Base-by-base conservation (phyloP, 148 eudicot species). In the Silene latifolia region DNA sequence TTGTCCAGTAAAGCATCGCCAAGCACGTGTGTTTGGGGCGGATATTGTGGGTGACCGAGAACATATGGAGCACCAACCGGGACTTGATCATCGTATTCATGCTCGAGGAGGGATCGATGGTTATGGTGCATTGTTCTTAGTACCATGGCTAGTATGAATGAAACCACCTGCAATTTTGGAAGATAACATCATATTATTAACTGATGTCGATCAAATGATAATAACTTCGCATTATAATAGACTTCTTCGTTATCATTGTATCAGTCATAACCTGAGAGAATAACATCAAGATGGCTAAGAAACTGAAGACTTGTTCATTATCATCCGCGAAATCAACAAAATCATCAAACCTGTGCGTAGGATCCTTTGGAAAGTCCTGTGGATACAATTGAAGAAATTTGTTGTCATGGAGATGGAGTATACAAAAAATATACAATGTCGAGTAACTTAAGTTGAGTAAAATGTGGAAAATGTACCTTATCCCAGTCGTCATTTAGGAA, bases 331-430 rank as follows among this genome's bases (percentile, higher is more conserved):
- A 84, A 71, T 86, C 78, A 66, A 84, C 58, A 20, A 89, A 89
- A 63, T 83, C 84, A 18, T 88, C 83, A 46, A 87, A 84, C 73
- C 83, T 79, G 14, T 80, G 82, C 0, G 89, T 77, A 35, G 73
- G 87, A 82, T 89, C 93, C 27, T 80, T 73, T 18, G 93, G 91
- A 47, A 89, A 81, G 66, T 87, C 93, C 91, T 87, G 86, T 29
- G 61, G 17, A 21, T 78, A 8, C 58, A 64, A 62, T 20, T 56
- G 11, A 47, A 44, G 3, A 39, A 24, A 2, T 57, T 7, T 51
- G 59, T 17, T 14, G 1, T 39, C 42, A 68, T 10, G 65, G 10
- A 60, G 5, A 39, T 14, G 4, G 39, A 35, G 39, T 4, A 35
- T 35, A 35, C 39, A 35, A 35, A 35, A 39, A 39, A 39, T 39